Evolutionary conservation across 2,329 filamentous ascomycete genomes (phyloP), one percentile per base, ranked within the genome.

Genomic region (Ophiostoma pallidulum): DNA sequence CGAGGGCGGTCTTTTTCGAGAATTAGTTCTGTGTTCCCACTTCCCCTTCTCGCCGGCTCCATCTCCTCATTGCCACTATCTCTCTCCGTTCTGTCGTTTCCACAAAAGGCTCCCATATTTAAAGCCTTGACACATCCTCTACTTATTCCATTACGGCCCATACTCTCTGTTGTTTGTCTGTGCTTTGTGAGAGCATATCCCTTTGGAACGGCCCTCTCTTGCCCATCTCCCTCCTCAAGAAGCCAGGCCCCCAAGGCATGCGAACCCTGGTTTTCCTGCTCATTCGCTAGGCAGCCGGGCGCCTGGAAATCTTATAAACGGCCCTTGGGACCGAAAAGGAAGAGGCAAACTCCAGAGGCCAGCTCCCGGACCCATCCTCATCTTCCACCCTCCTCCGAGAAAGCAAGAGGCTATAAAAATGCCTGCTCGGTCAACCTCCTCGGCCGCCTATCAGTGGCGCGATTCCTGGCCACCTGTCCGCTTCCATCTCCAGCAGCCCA

Each of bases 401-500:
- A n/a, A n/a, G n/a, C n/a, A n/a, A n/a, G n/a, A n/a, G n/a, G n/a
- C n/a, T n/a, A n/a, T n/a, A 13, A 39, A n/a, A 10, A 49, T 72
- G 69, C 60, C 66, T 48, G 56, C 61, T 29, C 56, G 61, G 9
- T 57, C 60, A 16, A 41, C 41, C 22, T 47, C 40, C 2, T 20
- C 42, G 4, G 37, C 38, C 19, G 24, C 39, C 12, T 36, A 33
- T 14, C 24, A 9, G 8, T 54, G 53, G 48, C 63, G 67, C 52
- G 71, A 72, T 55, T 72, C 72, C 14, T 78, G 72, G 72, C 69
- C 73, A 16, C 70, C 73, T 3, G 72, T 71, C n/a, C 70, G 71
- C 54, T 62, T 74, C 52, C 68, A 66, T 38, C 64, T 75, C 22
- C 65, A 65, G 39, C 68, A 67, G 10, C 64, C 65, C 43, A 56